phyloP scores from a whole-genome alignment of 2,329 filamentous ascomycete genomes.

The Stagonosporopsis chrysanthemi region DNA sequence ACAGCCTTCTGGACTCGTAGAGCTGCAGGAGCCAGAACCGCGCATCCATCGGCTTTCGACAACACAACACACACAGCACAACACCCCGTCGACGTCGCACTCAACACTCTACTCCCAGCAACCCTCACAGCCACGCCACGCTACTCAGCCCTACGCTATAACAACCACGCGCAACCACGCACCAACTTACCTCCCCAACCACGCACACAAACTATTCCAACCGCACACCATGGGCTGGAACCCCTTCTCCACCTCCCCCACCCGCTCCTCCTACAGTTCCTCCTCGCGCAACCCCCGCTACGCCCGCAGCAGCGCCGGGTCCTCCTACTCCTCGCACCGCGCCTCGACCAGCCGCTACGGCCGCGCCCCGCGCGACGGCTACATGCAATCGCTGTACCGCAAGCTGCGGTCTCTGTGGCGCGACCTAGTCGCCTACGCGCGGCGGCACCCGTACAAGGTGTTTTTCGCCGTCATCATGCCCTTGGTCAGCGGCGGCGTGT shows the following conservation, averaged over 20 bases:
- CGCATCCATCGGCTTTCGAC: slow-evolving; percentile 3
- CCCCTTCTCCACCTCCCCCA: slow-evolving; percentile 36
- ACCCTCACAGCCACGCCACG: slow-evolving; percentile 16
- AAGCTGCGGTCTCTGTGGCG: slow-evolving; percentile 81
- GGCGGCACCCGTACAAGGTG: slow-evolving; percentile 84
- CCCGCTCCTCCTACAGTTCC: slow-evolving; percentile 31
- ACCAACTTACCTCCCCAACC: slow-evolving; percentile 6
- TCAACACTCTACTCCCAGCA: slow-evolving; percentile 9
- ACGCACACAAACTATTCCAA: slow-evolving; percentile 3
- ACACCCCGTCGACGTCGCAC: background rate
- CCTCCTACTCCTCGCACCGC: slow-evolving; percentile 43
- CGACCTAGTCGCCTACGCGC: slow-evolving; percentile 81
- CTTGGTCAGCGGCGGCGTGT: slow-evolving; percentile 80
- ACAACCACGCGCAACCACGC: slow-evolving; percentile 1
- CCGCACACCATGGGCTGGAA: slow-evolving; percentile 46
- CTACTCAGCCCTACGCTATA: background rate
- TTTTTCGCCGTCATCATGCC: slow-evolving; percentile 91
- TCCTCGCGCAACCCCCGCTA: slow-evolving; percentile 24
- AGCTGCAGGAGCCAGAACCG: slow-evolving; percentile 6
- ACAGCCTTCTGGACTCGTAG: slow-evolving; percentile 16
- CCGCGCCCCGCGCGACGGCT: slow-evolving; percentile 77
- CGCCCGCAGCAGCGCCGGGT: slow-evolving; percentile 38
- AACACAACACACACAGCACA: background rate
- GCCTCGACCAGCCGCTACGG: slow-evolving; percentile 78
- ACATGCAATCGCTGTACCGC: slow-evolving; percentile 75